Evolutionary conservation across 106 monocot genomes (phyloP), one percentile per base, ranked within the genome.

Genomic region (Cymbidium sinense): DNA sequence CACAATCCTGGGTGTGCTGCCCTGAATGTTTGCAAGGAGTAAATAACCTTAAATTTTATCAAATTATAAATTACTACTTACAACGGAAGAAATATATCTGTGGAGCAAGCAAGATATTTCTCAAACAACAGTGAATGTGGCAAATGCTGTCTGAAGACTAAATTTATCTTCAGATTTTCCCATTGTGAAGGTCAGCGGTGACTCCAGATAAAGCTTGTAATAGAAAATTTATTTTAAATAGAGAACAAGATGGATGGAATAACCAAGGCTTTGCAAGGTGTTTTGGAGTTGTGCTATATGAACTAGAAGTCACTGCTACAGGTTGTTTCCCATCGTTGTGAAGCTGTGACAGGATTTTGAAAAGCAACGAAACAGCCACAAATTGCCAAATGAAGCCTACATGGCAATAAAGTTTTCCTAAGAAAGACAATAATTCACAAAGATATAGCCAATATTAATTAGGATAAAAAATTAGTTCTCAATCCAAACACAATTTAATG

Each of bases 1-100:
- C 79, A 89, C 81, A 84, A 95, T 89, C 44, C 94, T 77, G 61
- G 94, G 94, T 9, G 77, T 89, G 75, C 91, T 91, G 62, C 44
- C 78, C 94, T 95, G 81, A 50, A 83, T 76, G 17, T 74, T 80
- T 81, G 13, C 76, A 81, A 75, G 3, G 79, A 82, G 13, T 43
- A 78, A n/a, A n/a, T 1, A 7, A 20, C 5, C 2, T 3, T 58
- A 58, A 58, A 58, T 58, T 58, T 58, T 23, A n/a, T n/a, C 23
- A 58, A 58, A 58, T 58, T 58, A 58, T n/a, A 23, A 58, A 58
- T 58, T 58, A 58, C 12, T 52, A 18, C 58, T n/a, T 58, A n/a
- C 3, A 23, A 58, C 58, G 4, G 58, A 20, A 21, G 58, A 58
- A 20, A n/a, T n/a, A 20, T n/a, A 23, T 58, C 20, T 5, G 11